phyloP scores from a whole-genome alignment of 2,329 filamentous ascomycete species.

The Penicillium sp. region DNA sequence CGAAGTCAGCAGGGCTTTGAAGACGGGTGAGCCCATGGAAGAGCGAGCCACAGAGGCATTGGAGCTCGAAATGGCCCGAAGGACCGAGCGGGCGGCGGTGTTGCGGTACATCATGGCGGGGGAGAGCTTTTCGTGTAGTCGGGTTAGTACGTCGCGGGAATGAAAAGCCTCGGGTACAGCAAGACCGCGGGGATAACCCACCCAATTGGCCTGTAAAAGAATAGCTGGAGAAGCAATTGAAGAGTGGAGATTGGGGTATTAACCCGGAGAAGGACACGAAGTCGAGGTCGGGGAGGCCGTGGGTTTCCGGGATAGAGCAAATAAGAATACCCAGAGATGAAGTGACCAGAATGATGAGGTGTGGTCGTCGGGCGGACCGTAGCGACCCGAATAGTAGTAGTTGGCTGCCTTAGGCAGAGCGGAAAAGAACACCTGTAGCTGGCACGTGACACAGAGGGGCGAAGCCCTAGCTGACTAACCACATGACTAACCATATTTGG shows the following conservation, averaged over 20 bases:
- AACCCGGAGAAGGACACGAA: constrained; percentile 29
- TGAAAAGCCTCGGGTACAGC: constrained; percentile 31
- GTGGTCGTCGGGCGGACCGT: constrained; percentile 25
- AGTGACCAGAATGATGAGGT: constrained; percentile 34
- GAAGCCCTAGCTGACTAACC: constrained; percentile 20
- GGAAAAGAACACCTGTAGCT: constrained; percentile 2
- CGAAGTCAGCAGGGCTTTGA: constrained; percentile 44
- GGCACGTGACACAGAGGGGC: constrained; percentile 20
- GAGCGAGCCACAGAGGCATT: constrained; percentile 43
- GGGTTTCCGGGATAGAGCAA: constrained; percentile 28
- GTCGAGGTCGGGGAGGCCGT: constrained; percentile 34
- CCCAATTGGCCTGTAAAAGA: constrained; percentile 33
- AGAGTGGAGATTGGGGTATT: constrained; percentile 30
- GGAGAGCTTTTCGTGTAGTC: constrained; percentile 28
- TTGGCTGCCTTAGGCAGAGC: constrained; percentile 21
- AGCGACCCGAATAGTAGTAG: constrained; percentile 30
- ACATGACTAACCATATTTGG: background rate
- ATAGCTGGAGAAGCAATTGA: constrained; percentile 13
- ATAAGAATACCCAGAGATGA: constrained; percentile 31
- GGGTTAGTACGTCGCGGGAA: constrained; percentile 28
- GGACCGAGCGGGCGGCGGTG: constrained; percentile 42
- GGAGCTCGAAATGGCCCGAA: constrained; percentile 42
- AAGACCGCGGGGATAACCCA: constrained; percentile 17
- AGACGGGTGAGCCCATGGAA: constrained; percentile 37
- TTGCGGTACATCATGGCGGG: constrained; percentile 46